Percentiles rank a stretch among this genome's conserved stretches.
phyloP scores from a whole-genome alignment of 257 asterid species.

The Scutellaria baicalensis region DNA sequence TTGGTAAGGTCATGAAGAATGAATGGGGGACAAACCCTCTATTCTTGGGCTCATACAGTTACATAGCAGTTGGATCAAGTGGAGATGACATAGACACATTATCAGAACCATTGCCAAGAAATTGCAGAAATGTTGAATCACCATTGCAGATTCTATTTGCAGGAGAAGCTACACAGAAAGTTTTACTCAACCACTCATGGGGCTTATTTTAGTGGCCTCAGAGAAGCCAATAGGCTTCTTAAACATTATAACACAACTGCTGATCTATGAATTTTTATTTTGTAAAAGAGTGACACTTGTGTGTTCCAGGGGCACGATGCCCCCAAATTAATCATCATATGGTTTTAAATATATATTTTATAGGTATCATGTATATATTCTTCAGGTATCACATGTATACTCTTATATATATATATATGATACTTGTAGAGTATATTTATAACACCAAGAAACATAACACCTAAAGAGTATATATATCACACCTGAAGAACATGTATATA shows the following conservation, averaged over 20 bases:
- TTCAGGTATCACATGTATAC: no score
- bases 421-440: no score
- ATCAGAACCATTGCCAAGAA: constrained; percentile 68
- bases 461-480: no score
- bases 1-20: constrained; percentile 43
- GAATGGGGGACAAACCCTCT: constrained; percentile 82
- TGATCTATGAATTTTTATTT: neutral
- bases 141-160: constrained; percentile 71
- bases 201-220: constrained; percentile 73
- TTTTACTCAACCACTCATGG: constrained; percentile 85
- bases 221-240: constrained; percentile 88
- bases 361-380: no score
- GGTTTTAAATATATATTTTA: no score
- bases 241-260: constrained; percentile 36
- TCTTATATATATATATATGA: no score
- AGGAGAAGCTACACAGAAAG: constrained; percentile 78
- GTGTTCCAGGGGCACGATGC: no score
- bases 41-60: constrained; percentile 75
- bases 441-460: no score
- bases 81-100: constrained; percentile 56
- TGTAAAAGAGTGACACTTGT: no score
- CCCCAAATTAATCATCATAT: no score
- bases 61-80: constrained; percentile 75
- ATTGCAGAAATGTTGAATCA: constrained; percentile 1
- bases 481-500: no score